Percentiles rank a stretch among this genome's conserved stretches.
These are phyloP conservation scores for Xylaria palmicola DNA, from an alignment of 495 filamentous ascomycete species.

Conservation along the genomic window DNA sequence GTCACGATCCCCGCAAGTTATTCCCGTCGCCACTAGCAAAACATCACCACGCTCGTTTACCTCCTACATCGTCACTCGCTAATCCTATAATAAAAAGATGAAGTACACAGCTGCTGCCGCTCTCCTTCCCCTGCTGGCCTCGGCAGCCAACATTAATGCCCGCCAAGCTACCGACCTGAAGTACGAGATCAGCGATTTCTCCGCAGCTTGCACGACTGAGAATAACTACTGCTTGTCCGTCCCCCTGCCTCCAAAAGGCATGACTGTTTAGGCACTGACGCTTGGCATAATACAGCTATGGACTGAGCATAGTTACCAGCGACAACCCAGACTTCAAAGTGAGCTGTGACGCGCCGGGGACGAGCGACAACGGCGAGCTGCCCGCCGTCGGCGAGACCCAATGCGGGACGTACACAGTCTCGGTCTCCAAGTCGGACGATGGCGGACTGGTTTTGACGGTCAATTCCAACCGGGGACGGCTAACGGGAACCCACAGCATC, in stretches of 20 bases:
- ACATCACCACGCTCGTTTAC: not conserved
- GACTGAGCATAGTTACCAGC: not conserved
- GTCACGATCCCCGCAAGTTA: not conserved
- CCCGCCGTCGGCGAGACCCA: not conserved
- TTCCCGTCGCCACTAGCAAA: not conserved
- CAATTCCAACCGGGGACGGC: not conserved
- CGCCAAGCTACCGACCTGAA: not conserved
- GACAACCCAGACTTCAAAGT: not conserved
- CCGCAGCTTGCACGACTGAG: not conserved
- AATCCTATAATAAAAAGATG: not conserved
- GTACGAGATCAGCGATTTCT: not conserved
- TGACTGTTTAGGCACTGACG: not conserved
- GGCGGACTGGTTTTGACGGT: slow-evolving; percentile 2
- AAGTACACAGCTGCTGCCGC: not conserved
- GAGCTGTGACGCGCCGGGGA: not conserved
- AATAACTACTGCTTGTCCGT: not conserved
- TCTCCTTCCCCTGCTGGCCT: not conserved
- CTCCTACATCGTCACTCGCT: not conserved
- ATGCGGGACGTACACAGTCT: slow-evolving; percentile 1
- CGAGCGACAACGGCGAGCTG: not conserved
- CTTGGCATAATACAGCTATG: not conserved
- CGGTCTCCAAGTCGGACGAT: not conserved
- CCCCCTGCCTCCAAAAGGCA: not conserved
- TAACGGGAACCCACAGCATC: not conserved
- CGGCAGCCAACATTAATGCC: not conserved